A percentile compares a stretch with the other conserved stretches of the same genome.
These are phyloP conservation scores for Phyllosticta paracitricarpa DNA, from an alignment of 2,329 filamentous ascomycete genomes.

Conservation along the genomic window DNA sequence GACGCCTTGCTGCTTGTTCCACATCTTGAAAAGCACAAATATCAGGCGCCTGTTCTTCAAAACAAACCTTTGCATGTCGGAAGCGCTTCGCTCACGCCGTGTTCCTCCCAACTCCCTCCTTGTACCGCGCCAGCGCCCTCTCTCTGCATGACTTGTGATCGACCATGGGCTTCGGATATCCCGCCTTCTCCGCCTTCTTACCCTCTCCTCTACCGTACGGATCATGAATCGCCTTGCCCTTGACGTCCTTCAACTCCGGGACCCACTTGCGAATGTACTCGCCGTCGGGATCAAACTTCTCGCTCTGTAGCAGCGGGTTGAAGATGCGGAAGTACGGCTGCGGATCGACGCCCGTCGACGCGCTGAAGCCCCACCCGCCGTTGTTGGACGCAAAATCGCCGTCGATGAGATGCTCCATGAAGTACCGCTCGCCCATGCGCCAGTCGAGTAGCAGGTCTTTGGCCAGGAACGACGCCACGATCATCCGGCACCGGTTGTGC, in stretches of 20 bases:
- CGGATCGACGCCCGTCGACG: conserved; percentile 66
- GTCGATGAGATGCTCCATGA: conserved; percentile 73
- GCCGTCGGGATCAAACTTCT: conserved; percentile 72
- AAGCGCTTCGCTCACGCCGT: conserved; percentile 28
- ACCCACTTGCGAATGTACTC: conserved; percentile 78
- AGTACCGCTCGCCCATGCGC: conserved; percentile 70
- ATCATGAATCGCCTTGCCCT: conserved; percentile 66
- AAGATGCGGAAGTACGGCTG: conserved; percentile 90
- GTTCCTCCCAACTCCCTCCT: conserved; percentile 48
- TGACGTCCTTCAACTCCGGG: conserved; percentile 56
- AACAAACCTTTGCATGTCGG: not conserved
- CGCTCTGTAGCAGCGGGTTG: conserved; percentile 73
- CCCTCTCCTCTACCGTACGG: conserved; percentile 60
- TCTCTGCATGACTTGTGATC: conserved; percentile 61
- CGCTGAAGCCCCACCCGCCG: conserved; percentile 57
- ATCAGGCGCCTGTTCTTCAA: not conserved
- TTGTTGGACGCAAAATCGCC: conserved; percentile 75
- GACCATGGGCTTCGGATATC: conserved; percentile 68
- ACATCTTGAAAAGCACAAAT: not conserved
- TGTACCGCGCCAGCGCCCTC: conserved; percentile 60
- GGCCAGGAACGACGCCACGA: conserved; percentile 67
- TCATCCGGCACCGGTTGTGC: conserved; percentile 81
- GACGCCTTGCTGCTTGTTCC: not conserved
- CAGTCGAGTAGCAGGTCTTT: conserved; percentile 78
- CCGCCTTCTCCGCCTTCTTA: conserved; percentile 49